Evolutionary conservation across 23 red algal species (phyloP), one percentile per base, ranked within the genome.

Genomic region (Gracilaria vermiculophylla): DNA sequence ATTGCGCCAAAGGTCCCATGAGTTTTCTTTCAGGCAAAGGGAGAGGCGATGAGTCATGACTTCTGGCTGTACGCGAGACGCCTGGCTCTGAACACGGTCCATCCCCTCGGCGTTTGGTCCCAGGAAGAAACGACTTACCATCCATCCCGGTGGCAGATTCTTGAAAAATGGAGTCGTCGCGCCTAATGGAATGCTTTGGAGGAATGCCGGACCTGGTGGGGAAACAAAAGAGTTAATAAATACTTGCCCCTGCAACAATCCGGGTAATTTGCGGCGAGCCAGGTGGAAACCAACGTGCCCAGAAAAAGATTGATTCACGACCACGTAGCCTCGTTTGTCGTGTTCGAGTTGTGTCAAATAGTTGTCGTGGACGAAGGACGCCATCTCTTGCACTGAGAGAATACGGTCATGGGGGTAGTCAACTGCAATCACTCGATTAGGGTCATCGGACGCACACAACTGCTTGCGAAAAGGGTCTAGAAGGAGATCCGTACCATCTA

Each of bases 221-320:
- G 79, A 83, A 43, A 25, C 55, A 69, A 83, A 83, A 33, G 39
- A 62, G 57, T 83, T 83, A 21, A 83, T 37, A 69, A 83, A 69
- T 37, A 83, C 79, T 61, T 83, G 79, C 5, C 79, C 79, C 5
- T 27, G 53, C 1, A 83, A 34, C 28, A 31, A 15, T 39, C 75
- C 50, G 14, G 47, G 75, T 40, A 60, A 24, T 9, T 58, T 37
- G 47, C 15, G 75, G 8, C 19, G 21, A 39, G 75, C 75, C 13
- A 57, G 23, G 20, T 58, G 49, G n/a, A 83, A 24, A 15, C 57
- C 79, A 1, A 83, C 79, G 37, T 83, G 79, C 2, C 79, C 79
- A 7, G 79, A 83, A 61, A 83, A 83, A 1, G 55, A 65, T 44
- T 83, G 79, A 41, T 51, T 67, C 35, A 83, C 79, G 58, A 83